Conservation (phyloP, 129 eudicot species). For the Calendula officinalis region DNA sequence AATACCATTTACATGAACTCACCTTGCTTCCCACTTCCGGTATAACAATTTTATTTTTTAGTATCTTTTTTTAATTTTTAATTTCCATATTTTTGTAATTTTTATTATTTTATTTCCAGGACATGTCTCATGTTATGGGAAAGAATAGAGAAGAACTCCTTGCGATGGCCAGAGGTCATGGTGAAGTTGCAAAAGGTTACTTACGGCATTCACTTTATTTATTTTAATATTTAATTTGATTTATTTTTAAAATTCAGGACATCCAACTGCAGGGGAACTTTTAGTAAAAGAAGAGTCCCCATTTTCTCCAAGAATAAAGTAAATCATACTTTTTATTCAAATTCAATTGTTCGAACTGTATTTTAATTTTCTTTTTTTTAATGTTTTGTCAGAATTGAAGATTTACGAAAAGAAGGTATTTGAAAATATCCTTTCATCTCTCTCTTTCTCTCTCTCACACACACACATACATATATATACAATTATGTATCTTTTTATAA, state of each 20-base stretch:
- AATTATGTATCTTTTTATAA: no score
- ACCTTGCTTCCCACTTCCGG: constrained; percentile 91
- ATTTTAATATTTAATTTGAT: neutral
- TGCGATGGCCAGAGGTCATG: constrained; percentile 78
- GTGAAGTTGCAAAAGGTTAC: constrained; percentile 57
- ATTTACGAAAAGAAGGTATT: no score
- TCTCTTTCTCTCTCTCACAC: no score
- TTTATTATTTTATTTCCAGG: neutral
- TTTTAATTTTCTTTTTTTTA: no score
- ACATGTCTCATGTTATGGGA: constrained; percentile 53
- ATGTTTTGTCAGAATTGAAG: no score
- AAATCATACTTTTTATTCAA: neutral
- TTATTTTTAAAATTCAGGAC: constrained; percentile 31
- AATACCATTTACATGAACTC: constrained; percentile 70
- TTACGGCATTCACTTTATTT: neutral
- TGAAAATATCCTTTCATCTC: no score
- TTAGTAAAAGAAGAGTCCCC: constrained; percentile 56
- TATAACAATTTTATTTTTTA: constrained; percentile 18
- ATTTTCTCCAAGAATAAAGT: constrained; percentile 28
- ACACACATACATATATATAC: no score
- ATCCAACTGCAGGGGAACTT: constrained; percentile 42
- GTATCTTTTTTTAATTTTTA: no score
- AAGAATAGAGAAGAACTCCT: constrained; percentile 79
- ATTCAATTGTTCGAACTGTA: no score
- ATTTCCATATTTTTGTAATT: no score